Conservation (phyloP, 2,329 filamentous ascomycete species). For the Fonsecaea monophora region DNA sequence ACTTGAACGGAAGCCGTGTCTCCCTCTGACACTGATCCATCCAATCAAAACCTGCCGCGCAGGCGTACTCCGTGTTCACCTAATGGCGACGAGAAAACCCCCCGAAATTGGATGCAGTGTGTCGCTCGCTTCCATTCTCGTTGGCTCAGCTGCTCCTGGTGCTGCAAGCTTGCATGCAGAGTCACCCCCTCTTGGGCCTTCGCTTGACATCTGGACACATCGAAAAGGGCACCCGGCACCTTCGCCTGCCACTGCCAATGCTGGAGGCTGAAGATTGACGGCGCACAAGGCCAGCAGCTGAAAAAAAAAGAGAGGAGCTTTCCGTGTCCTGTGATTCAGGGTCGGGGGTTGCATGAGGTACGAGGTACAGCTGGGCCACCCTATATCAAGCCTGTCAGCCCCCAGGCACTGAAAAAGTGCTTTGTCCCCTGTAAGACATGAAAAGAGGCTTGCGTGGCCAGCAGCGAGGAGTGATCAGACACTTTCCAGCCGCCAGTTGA, state of each 20-base stretch:
- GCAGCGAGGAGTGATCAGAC: neutral
- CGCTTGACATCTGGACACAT: neutral
- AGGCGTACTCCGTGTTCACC: neutral
- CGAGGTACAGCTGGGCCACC: neutral
- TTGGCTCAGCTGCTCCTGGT: neutral
- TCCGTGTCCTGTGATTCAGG: neutral
- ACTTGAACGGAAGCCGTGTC: neutral
- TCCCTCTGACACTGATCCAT: neutral
- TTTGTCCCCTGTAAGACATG: neutral
- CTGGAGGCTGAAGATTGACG: conserved; percentile 4
- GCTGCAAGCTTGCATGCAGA: neutral
- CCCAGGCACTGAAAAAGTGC: neutral
- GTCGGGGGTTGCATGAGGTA: neutral
- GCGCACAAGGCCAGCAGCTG: neutral
- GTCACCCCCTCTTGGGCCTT: conserved; percentile 4
- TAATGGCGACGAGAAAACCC: neutral
- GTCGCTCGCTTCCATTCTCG: conserved; percentile 1
- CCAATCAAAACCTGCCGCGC: neutral
- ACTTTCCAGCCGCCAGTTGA: neutral
- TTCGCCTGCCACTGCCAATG: neutral
- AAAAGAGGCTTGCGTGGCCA: neutral
- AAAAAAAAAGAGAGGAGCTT: neutral
- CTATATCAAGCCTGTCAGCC: conserved; percentile 3
- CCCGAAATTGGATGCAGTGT: conserved; percentile 3
- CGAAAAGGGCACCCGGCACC: neutral